Base-by-base conservation (phyloP, 2,329 filamentous ascomycete genomes). In the Trichophyton rubrum region DNA sequence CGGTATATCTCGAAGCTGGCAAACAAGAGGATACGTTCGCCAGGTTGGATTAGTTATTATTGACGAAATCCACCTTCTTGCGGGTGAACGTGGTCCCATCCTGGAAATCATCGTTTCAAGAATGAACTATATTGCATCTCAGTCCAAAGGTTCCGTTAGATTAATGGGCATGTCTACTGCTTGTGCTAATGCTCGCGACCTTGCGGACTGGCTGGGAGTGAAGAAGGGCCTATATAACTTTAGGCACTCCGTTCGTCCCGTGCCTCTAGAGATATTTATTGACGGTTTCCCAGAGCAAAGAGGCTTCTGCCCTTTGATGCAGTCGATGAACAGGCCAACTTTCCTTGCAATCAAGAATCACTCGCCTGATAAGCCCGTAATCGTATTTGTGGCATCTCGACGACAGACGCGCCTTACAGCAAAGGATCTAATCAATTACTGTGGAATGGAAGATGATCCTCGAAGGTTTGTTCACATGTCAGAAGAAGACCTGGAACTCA, bases 91-190 rank as follows among this genome's bases (percentile, higher is more conserved):
- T 74, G 93, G 92, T 22, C 95, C 95, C 1, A 99, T 99, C 81
- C 79, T 99, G 57, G 93, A 99, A 75, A 99, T 99, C 67, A 99
- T 99, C 65, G 95, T 86, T 2, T 82, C 80, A 67, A 82, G 87
- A 67, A 97, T 99, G 95, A 99, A 99, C 72, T 99, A 97, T 72
- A 99, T 99, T 68, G 93, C 92, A 1, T 89, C 91, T 1, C 90
- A 95, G 63, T 95, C 89, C 45, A 90, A 95, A 69, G 90, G 86
- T 58, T 84, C 90, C 0, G 92, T 99, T 22, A 84, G 93, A 3
- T 79, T 99, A 3, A 81, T 99, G 64, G 93, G 93, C n/a, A 99
- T 99, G 95, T 99, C 93, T 1, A 99, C 93, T 17, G 95, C 93
- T 8, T 97, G 92, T 68, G 93, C 93, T 13, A 99, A 99, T 70